Base-by-base conservation (phyloP, 495 filamentous ascomycete genomes). In the Rhypophila decipiens region DNA sequence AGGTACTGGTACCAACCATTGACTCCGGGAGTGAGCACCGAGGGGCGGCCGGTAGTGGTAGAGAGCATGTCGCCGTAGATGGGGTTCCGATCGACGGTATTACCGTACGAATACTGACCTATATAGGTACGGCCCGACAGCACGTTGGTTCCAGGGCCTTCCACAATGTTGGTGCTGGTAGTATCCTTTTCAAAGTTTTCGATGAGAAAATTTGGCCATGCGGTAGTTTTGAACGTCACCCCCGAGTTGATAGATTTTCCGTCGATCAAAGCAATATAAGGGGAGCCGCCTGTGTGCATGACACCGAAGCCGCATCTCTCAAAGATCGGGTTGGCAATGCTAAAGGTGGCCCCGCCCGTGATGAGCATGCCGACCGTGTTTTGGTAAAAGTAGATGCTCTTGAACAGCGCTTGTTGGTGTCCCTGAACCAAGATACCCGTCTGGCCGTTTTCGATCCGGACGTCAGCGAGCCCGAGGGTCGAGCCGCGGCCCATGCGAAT, bases 351-450 rank as follows among this genome's bases (percentile, higher is more conserved):
- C 2, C 83, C 75, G 39, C 80, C 78, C 20, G 71, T 74, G 40
- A 89, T 86, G 31, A 75, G 74, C 23, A 80, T 82, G 3, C 76
- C 77, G 10, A 79, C 69, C 27, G 79, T 75, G 39, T 76, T 76
- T 4, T 69, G 60, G 45, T 61, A 68, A 53, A 88, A 82, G 27
- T 69, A 72, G 22, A 89, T 63, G 53, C 82, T 79, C 40, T 83
- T 80, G 65, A 80, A 85, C 1, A 82, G 78, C 41, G 82, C 87
- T 54, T 88, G 86, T 58, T 88, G 85, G 49, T 86, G 66, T 2
- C 65, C 86, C 40, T 83, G 76, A 36, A 85, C 52, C 52, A 72
- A 73, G 36, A 77, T 74, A 18, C 78, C 69, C n/a, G 68, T 63
- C 59, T 51, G 51, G 1, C 68, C 68, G 23, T 45, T 38, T 40